phyloP scores from a whole-genome alignment of 768 basidiomycete genomes.

The Serpula lacrymans region DNA sequence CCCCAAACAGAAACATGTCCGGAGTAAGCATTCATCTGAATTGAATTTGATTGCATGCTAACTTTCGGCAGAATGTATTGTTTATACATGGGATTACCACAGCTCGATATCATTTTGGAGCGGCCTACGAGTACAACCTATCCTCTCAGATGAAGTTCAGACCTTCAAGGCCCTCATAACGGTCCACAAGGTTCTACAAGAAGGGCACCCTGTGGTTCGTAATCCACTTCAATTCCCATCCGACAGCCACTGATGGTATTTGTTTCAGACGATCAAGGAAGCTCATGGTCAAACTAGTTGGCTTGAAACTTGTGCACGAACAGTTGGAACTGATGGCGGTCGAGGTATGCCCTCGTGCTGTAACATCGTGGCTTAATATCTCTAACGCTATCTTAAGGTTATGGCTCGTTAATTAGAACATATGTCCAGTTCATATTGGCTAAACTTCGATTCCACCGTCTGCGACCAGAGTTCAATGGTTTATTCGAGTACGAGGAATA shows the following conservation, averaged over 20 bases:
- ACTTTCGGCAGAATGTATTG: constrained; percentile 77
- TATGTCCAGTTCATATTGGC: constrained; percentile 95
- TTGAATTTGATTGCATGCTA: constrained; percentile 5
- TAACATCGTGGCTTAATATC: not conserved
- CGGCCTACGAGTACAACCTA: constrained; percentile 93
- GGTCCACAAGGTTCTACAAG: constrained; percentile 96
- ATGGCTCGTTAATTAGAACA: constrained; percentile 88
- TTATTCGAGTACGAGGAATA: constrained; percentile 99
- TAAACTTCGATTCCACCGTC: constrained; percentile 92
- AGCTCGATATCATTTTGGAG: constrained; percentile 98
- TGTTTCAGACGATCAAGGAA: constrained; percentile 84
- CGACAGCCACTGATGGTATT: constrained; percentile 9
- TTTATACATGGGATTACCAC: constrained; percentile 99
- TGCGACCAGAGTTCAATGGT: constrained; percentile 97
- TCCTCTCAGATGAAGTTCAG: constrained; percentile 94
- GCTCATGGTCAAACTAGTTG: constrained; percentile 96
- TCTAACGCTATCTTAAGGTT: constrained; percentile 50
- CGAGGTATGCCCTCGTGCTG: constrained; percentile 51
- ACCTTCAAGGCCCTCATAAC: constrained; percentile 98
- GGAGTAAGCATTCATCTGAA: constrained; percentile 61
- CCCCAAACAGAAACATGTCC: constrained; percentile 98
- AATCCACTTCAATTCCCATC: constrained; percentile 4
- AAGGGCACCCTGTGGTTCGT: constrained; percentile 89
- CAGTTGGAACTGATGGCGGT: constrained; percentile 73
- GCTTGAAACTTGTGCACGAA: constrained; percentile 95